Evolutionary conservation across 257 asterid genomes (phyloP).

Genomic region (Solanum arcanum): DNA sequence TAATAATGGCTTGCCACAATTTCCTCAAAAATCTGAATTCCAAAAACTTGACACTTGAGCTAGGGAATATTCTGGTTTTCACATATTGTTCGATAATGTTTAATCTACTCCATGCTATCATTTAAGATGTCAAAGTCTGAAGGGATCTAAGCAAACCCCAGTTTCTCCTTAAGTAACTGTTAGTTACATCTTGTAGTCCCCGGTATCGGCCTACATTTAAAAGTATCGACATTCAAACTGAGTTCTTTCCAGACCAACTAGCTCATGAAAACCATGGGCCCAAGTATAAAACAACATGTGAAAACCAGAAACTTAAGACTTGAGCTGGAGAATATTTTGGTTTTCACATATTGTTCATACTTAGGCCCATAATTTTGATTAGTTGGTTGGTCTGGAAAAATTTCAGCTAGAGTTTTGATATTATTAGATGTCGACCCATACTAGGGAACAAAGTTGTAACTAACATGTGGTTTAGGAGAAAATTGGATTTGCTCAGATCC

Average conservation of each 20-base stretch:
- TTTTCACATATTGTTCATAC: not conserved
- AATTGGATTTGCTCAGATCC: not conserved
- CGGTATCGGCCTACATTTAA: no score
- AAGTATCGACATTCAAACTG: no score
- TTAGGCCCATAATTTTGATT: not conserved
- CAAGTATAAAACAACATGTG: no score
- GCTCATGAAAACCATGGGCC: no score
- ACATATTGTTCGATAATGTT: not conserved
- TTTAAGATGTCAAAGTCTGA: no score
- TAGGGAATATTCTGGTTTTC: not conserved
- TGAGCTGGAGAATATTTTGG: not conserved
- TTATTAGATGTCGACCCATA: not conserved
- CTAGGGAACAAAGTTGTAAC: not conserved
- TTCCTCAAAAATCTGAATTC: not conserved
- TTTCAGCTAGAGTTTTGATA: not conserved
- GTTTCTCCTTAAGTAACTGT: no score
- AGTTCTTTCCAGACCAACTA: no score
- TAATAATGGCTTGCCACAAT: no score
- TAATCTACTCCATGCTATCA: no score
- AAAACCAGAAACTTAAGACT: not conserved
- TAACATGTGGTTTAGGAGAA: not conserved
- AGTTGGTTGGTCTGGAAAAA: not conserved
- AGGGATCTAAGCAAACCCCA: no score
- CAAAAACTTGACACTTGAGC: not conserved
- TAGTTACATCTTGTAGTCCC: no score